Evolutionary conservation across 768 basidiomycete genomes (phyloP).

Genomic region (Cubamyces lactineus): DNA sequence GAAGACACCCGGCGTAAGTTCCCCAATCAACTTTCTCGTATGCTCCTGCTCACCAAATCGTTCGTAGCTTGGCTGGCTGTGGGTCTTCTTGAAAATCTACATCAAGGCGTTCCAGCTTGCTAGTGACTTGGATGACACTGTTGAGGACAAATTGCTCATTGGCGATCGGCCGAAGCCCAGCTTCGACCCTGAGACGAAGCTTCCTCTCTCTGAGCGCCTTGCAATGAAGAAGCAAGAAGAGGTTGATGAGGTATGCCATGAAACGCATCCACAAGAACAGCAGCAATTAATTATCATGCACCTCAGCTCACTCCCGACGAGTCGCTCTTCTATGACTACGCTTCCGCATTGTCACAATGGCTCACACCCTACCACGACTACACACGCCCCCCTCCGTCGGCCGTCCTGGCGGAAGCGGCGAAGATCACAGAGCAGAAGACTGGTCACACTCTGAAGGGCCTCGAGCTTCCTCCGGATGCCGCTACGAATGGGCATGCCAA

Average conservation of each 20-base stretch:
- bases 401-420: conserved; percentile 74
- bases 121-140: conserved; percentile 78
- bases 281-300: neutral
- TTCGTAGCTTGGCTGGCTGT: conserved; percentile 71
- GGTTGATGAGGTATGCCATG: conserved; percentile 50
- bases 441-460: conserved; percentile 66
- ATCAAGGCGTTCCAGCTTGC: conserved; percentile 77
- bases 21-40: neutral
- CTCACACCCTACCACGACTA: conserved; percentile 77
- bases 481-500: conserved; percentile 53
- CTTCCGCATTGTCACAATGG: conserved; percentile 69
- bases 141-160: conserved; percentile 80
- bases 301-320: conserved; percentile 71
- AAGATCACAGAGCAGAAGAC: conserved; percentile 74
- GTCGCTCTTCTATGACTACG: conserved; percentile 57
- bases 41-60: neutral
- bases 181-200: conserved; percentile 48
- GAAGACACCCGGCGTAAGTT: conserved; percentile 63
- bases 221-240: conserved; percentile 52
- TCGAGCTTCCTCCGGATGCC: conserved; percentile 48
- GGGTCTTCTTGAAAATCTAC: conserved; percentile 73
- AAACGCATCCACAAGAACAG: neutral
- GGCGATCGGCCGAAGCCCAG: conserved; percentile 78
- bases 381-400: conserved; percentile 67
- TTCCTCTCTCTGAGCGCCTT: conserved; percentile 64